Base-by-base conservation (phyloP, 306 rosid species). In the Inga leiocalycina region DNA sequence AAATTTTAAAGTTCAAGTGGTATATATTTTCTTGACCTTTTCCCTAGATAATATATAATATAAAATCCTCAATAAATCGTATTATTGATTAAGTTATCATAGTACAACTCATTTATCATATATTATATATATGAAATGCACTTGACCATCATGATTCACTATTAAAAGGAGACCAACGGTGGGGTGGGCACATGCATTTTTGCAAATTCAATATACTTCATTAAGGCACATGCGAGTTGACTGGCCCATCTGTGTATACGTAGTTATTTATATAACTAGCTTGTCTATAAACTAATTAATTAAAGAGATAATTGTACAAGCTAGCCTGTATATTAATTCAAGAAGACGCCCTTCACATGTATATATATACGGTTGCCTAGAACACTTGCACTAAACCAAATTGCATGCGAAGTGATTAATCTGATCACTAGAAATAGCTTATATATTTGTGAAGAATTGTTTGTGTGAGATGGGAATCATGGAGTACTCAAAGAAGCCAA, bases 401-500 rank as follows among this genome's bases (percentile, higher is more conserved):
- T 54, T 54, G 8, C 61, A 54, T 19, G 61, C 3, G 24, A 54
- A 56, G 22, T 20, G 64, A 56, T 20, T 56, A 11, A 8, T 6
- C 62, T 54, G n/a, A 52, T 52, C 59, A 52, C 20, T 52, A 17
- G 61, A 54, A 17, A 8, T 19, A 52, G 59, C n/a, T 52, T 52
- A 17, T 17, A 17, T 52, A 17, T 17, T 17, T 17, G 22, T 52
- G 27, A 52, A 52, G 59, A 52, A 6, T 22, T 22, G 67, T 10
- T 43, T 17, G 6, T 10, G 11, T 30, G 75, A 80, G 45, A 71
- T 43, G 27, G 62, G 41, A 17, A 81, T 17, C 0, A 88, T 84
- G 91, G 89, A 89, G 82, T n/a, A 82, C 24, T 7, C 32, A 78
- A 82, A 27, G 84, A 87, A 77, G 65, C 56, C 64, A 79, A 90